Evolutionary conservation across 2,329 filamentous ascomycete species (phyloP), one percentile per base, ranked within the genome.

Genomic region (Neofusicoccum sp.): DNA sequence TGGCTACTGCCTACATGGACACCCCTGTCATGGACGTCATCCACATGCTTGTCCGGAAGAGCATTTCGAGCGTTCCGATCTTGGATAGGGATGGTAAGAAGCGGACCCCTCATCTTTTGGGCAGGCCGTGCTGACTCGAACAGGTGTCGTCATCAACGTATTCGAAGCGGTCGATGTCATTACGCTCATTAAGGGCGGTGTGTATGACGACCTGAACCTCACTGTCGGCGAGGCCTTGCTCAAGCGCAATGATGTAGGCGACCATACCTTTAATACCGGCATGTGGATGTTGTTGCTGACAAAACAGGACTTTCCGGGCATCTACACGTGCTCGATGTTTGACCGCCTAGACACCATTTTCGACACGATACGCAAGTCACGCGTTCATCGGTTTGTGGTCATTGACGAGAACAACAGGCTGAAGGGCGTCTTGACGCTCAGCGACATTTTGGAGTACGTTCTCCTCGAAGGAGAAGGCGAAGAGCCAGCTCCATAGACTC

Each of bases 121-220:
- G 11, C 5, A 24, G 9, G 16, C 16, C 14, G 30, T 36, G 38
- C 63, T 69, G 44, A 66, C 24, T 11, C 34, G 12, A 31, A 0
- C 68, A 85, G 86, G 85, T 54, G 80, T 85, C 33, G 86, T 99
- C 0, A 85, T 98, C 65, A 99, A 99, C 70, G 92, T 98, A 9
- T 99, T 99, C 70, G 96, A 99, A 78, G 91, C 95, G 1, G 93
- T 99, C 54, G 95, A 99, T 75, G 93, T 99, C 63, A 96, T 99
- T 67, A 89, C 93, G 0, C 87, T 96, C 68, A 96, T 99, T 77
- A 96, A 96, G 76, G 92, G 91, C 24, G 92, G 93, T 20, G 87
- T 87, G 36, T 98, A 98, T 71, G 95, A 98, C 65, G 93, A 97
- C 66, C 81, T 99, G 61, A 87, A 89, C 62, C 85, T 92, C 20